Conservation (phyloP, 2,329 filamentous ascomycete genomes). For the Ciborinia camelliae region DNA sequence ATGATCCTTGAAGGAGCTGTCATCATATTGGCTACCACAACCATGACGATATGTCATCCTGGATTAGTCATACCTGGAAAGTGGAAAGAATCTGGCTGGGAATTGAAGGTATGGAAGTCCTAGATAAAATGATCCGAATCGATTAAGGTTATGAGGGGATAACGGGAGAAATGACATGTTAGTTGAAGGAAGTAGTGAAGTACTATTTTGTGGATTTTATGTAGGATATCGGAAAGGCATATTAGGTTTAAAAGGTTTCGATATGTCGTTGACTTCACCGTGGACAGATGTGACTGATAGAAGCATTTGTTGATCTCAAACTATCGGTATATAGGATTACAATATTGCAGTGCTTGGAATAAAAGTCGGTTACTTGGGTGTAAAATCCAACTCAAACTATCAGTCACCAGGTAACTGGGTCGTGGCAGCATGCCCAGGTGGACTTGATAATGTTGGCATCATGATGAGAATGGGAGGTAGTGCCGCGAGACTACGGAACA, state of each 20-base stretch:
- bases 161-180: not conserved
- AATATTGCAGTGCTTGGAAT: not conserved
- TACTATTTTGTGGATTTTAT: no score
- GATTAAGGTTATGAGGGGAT: no score
- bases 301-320: not conserved
- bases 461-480: no score
- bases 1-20: slow-evolving; percentile 45
- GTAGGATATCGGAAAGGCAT: no score
- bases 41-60: slow-evolving; percentile 38
- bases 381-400: not conserved
- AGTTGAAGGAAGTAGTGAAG: no score
- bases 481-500: not conserved
- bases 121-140: not conserved
- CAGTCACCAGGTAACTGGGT: no score
- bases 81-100: not conserved
- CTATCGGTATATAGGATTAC: not conserved
- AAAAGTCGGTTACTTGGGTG: not conserved
- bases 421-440: no score
- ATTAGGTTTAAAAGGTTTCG: not conserved
- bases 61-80: slow-evolving; percentile 22
- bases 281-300: not conserved
- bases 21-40: slow-evolving; percentile 35
- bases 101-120: not conserved
- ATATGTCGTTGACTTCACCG: not conserved
- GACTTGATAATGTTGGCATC: no score